phyloP scores from a whole-genome alignment of 768 basidiomycete species.

The Agrocybe pediades region DNA sequence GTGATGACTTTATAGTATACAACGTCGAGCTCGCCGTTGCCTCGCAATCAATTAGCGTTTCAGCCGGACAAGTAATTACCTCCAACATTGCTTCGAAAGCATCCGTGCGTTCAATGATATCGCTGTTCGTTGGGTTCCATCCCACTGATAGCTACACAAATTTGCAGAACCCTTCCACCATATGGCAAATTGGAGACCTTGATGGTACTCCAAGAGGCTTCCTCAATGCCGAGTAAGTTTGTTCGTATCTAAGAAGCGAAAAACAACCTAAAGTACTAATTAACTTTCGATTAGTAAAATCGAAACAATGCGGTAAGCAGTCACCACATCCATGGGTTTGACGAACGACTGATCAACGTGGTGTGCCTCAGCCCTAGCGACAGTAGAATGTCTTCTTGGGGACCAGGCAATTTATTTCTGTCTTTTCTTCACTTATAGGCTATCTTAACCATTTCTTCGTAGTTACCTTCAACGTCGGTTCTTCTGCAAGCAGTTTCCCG shows the following conservation, averaged over 20 bases:
- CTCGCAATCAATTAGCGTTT: slow-evolving; percentile 24
- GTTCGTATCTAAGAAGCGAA: background rate
- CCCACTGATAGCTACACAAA: background rate
- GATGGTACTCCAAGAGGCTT: slow-evolving; percentile 39
- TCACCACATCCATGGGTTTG: background rate
- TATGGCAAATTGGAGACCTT: slow-evolving; percentile 39
- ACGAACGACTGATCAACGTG: background rate
- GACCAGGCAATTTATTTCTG: slow-evolving; percentile 23
- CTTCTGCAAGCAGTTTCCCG: slow-evolving; percentile 26
- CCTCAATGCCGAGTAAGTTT: slow-evolving; percentile 35
- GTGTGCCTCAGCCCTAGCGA: slow-evolving; percentile 31
- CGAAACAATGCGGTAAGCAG: slow-evolving; percentile 34
- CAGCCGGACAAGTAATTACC: slow-evolving; percentile 24
- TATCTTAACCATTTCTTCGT: background rate
- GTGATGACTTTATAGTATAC: slow-evolving; percentile 29
- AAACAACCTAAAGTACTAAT: background rate
- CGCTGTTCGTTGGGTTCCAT: background rate
- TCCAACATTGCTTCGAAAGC: slow-evolving; percentile 34
- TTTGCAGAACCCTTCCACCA: slow-evolving; percentile 26
- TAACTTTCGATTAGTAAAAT: slow-evolving; percentile 25
- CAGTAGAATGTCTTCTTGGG: slow-evolving; percentile 33
- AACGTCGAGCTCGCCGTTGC: slow-evolving; percentile 35
- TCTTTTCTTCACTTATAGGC: background rate
- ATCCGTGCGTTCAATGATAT: slow-evolving; percentile 20
- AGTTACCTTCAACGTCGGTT: slow-evolving; percentile 35